These are phyloP conservation scores for Trichoderma cornu-damae DNA, from an alignment of 2,329 filamentous ascomycete genomes.

Conservation along the genomic window DNA sequence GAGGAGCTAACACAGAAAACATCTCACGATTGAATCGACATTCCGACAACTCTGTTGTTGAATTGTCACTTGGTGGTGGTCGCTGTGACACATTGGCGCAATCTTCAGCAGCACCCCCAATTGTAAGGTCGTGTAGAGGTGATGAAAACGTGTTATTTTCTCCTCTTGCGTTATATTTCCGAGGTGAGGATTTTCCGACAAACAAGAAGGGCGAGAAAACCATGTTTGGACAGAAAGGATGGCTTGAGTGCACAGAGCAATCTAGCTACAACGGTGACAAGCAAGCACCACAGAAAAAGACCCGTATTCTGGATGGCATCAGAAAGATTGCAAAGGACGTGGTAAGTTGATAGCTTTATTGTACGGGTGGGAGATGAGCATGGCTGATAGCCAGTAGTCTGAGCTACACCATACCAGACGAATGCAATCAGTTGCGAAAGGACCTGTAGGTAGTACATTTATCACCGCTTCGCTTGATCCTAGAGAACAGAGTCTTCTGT, in stretches of 20 bases:
- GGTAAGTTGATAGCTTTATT: conserved; percentile 32
- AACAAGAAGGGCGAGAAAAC: conserved; percentile 44
- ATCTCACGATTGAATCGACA: too few relatives aligned
- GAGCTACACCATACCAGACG: conserved; percentile 36
- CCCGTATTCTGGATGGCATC: conserved; percentile 42
- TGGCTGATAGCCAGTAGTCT: conserved; percentile 27
- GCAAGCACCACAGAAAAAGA: conserved; percentile 35
- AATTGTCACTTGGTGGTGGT: neutral
- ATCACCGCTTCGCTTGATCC: conserved; percentile 48
- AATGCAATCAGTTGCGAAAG: conserved; percentile 29
- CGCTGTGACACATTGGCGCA: neutral
- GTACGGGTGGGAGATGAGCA: neutral
- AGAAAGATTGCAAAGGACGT: conserved; percentile 52
- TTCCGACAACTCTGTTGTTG: too few relatives aligned
- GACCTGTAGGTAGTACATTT: conserved; percentile 27
- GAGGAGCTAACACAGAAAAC: too few relatives aligned
- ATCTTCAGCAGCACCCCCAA: neutral
- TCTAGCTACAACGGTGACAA: conserved; percentile 22
- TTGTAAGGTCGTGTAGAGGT: neutral
- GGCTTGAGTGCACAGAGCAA: conserved; percentile 45
- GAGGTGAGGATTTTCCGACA: conserved; percentile 35
- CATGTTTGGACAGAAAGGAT: conserved; percentile 52
- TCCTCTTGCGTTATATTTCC: conserved; percentile 41
- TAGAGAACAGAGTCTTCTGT: conserved; percentile 54
- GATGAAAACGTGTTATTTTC: conserved; percentile 35